These are phyloP conservation scores for Diplogelasinospora grovesii DNA, from an alignment of 495 filamentous ascomycete species.

Conservation along the genomic window DNA sequence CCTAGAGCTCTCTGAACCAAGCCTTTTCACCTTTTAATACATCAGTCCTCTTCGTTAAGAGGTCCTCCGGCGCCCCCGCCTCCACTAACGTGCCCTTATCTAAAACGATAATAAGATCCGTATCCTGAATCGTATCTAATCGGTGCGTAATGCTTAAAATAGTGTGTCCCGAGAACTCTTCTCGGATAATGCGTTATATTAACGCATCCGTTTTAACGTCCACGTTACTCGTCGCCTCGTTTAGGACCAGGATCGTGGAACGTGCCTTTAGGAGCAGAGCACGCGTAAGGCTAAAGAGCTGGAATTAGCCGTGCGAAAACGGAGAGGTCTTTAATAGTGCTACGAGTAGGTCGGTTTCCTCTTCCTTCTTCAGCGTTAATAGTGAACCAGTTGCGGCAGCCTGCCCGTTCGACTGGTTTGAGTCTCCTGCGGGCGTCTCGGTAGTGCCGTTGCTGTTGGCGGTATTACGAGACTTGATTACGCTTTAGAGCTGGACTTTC, in stretches of 20 bases:
- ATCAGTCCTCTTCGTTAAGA: too few species aligned
- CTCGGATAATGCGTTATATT: conserved; percentile 34
- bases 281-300: conserved; percentile 55
- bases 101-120: conserved; percentile 36
- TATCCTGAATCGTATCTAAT: conserved; percentile 35
- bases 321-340: conserved; percentile 2
- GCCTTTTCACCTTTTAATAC: too few species aligned
- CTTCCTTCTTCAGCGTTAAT: too few species aligned
- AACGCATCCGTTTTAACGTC: conserved; percentile 33
- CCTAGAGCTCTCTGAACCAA: too few species aligned
- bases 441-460: neutral
- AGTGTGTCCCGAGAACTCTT: conserved; percentile 35
- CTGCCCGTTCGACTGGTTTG: neutral
- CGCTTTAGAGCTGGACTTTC: conserved; percentile 7
- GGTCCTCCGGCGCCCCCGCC: conserved; percentile 23
- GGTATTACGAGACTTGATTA: conserved; percentile 7
- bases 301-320: conserved; percentile 50
- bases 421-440: neutral
- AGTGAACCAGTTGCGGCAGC: neutral
- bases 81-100: conserved; percentile 31
- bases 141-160: conserved; percentile 39
- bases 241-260: conserved; percentile 19
- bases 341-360: neutral
- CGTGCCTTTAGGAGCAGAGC: conserved; percentile 40
- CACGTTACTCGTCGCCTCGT: conserved; percentile 32